phyloP scores from a whole-genome alignment of 108 stramenopile genomes.

The Craspedostauros australis region DNA sequence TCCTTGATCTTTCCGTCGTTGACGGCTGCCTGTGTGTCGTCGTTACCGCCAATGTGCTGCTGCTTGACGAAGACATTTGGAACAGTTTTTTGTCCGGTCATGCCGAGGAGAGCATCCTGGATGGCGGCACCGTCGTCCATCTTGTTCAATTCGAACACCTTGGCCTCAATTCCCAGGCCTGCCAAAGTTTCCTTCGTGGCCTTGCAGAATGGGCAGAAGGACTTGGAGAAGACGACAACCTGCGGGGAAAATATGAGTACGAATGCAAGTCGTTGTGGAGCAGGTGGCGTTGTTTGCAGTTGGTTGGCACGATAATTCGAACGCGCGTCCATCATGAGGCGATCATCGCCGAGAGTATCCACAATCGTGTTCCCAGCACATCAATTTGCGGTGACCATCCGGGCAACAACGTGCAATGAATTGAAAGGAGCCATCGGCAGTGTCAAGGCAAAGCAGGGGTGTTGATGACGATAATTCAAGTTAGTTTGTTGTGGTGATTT shows the following conservation, averaged over 20 bases:
- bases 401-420: no score
- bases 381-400: no score
- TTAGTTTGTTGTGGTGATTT: no score
- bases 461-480: no score
- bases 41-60: slow-evolving; percentile 77
- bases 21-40: slow-evolving; percentile 62
- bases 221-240: slow-evolving; percentile 59
- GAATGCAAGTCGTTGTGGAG: not conserved
- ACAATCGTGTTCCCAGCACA: no score
- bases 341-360: not conserved
- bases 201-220: slow-evolving; percentile 57
- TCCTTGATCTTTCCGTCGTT: slow-evolving; percentile 57
- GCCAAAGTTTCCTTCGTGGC: slow-evolving; percentile 56
- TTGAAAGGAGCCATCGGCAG: no score
- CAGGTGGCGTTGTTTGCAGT: not conserved
- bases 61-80: slow-evolving; percentile 83
- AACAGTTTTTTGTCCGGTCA: slow-evolving; percentile 73
- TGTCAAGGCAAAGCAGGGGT: no score
- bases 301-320: not conserved
- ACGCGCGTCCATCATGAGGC: not conserved
- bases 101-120: slow-evolving; percentile 41
- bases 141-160: slow-evolving; percentile 66
- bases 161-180: slow-evolving; percentile 39
- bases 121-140: slow-evolving; percentile 64
- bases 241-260: slow-evolving; percentile 6